phyloP scores from a whole-genome alignment of 768 basidiomycete species.

The Amanita pallidorosea region DNA sequence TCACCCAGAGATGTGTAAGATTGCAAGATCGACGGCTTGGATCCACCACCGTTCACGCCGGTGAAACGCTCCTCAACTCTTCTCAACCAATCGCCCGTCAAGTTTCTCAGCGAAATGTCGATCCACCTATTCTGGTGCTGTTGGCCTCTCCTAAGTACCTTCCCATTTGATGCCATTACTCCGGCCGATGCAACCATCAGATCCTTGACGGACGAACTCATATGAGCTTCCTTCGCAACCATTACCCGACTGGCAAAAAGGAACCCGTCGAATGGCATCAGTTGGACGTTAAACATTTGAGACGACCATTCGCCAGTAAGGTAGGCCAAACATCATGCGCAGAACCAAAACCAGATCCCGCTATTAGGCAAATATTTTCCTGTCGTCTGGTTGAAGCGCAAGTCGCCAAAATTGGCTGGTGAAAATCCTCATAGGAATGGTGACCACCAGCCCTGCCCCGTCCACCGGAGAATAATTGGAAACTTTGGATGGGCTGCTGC shows the following conservation, averaged over 20 bases:
- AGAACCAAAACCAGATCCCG: slow-evolving; percentile 92
- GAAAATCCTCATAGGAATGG: slow-evolving; percentile 98
- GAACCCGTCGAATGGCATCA: slow-evolving; percentile 98
- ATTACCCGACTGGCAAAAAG: slow-evolving; percentile 95
- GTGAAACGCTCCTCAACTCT: slow-evolving; percentile 94
- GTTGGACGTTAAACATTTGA: slow-evolving; percentile 69
- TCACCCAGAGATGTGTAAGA: slow-evolving; percentile 81
- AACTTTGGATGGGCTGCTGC: slow-evolving; percentile 90
- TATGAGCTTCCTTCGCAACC: slow-evolving; percentile 98
- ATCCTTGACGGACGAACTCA: slow-evolving; percentile 89
- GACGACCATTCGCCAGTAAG: slow-evolving; percentile 93
- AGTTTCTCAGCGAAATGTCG: slow-evolving; percentile 81
- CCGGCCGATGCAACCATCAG: slow-evolving; percentile 92
- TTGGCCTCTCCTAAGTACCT: slow-evolving; percentile 87
- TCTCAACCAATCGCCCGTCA: slow-evolving; percentile 94
- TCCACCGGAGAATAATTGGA: slow-evolving; percentile 98
- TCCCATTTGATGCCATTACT: slow-evolving; percentile 88
- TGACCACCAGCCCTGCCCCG: slow-evolving; percentile 98
- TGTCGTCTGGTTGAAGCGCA: slow-evolving; percentile 87
- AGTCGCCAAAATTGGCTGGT: slow-evolving; percentile 86
- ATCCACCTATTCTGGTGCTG: slow-evolving; percentile 94
- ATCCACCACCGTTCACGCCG: slow-evolving; percentile 65
- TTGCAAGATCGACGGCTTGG: slow-evolving; percentile 75
- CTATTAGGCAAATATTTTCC: slow-evolving; percentile 81
- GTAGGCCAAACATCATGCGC: slow-evolving; percentile 97